These are phyloP conservation scores for Cafeteria roenbergensis DNA, from an alignment of 108 stramenopile genomes.

Conservation along the genomic window DNA sequence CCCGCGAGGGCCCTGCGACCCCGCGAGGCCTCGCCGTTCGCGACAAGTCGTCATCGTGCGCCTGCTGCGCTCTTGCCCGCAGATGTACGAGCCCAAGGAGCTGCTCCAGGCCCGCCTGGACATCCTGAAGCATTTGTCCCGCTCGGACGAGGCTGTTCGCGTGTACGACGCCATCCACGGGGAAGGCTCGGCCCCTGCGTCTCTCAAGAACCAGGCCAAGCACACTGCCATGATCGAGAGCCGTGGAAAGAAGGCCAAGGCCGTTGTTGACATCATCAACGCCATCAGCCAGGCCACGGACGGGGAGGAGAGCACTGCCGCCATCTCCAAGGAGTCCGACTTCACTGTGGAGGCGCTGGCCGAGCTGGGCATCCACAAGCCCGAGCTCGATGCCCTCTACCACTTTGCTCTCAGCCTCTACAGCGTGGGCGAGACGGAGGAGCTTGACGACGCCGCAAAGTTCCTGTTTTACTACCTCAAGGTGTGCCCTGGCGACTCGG, in stretches of 20 bases:
- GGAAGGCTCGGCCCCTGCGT: too few relatives aligned
- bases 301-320: slow-evolving; percentile 29
- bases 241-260: too few relatives aligned
- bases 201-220: too few relatives aligned
- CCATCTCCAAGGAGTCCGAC: slow-evolving; percentile 37
- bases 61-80: too few relatives aligned
- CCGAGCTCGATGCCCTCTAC: slow-evolving; percentile 44
- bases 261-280: too few relatives aligned
- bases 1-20: too few relatives aligned
- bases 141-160: too few relatives aligned
- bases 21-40: too few relatives aligned
- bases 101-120: slow-evolving; percentile 61
- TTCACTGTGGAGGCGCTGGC: slow-evolving; percentile 60
- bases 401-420: slow-evolving; percentile 71
- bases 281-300: slow-evolving; percentile 85
- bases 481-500: slow-evolving; percentile 34
- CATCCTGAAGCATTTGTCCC: slow-evolving; percentile 60
- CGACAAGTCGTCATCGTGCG: too few relatives aligned
- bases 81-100: slow-evolving; percentile 44
- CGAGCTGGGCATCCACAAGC: slow-evolving; percentile 48
- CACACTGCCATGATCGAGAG: too few relatives aligned
- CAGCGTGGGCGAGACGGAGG: slow-evolving; percentile 80
- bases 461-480: neutral
- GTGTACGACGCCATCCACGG: too few relatives aligned
- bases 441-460: slow-evolving; percentile 62